Evolutionary conservation across 2,329 filamentous ascomycete species (phyloP).

Genomic region (Penicillium janthinellum): DNA sequence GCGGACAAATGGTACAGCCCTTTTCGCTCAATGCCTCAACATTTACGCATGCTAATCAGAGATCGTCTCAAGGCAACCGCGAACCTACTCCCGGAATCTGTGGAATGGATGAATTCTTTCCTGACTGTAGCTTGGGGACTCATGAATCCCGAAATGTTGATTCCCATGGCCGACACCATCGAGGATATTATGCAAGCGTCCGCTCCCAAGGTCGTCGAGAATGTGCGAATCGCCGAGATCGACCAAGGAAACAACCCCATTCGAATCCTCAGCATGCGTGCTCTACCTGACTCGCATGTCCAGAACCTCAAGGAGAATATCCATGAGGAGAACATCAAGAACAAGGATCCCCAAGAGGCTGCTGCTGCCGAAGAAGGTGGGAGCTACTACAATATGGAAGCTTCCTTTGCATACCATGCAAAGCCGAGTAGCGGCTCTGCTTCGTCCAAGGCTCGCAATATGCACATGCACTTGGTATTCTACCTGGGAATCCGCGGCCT

Average conservation of each 20-base stretch:
- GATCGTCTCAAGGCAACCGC: slow-evolving; percentile 62
- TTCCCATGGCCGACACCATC: slow-evolving; percentile 85
- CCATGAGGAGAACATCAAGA: slow-evolving; percentile 74
- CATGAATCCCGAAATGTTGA: slow-evolving; percentile 93
- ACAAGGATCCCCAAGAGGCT: slow-evolving; percentile 81
- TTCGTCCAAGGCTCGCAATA: slow-evolving; percentile 84
- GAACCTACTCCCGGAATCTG: slow-evolving; percentile 89
- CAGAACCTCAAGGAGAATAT: slow-evolving; percentile 79
- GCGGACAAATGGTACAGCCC: slow-evolving; percentile 69
- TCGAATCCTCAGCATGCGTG: slow-evolving; percentile 81
- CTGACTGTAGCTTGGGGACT: slow-evolving; percentile 84
- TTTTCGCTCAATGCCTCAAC: background rate
- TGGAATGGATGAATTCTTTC: slow-evolving; percentile 94
- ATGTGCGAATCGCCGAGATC: slow-evolving; percentile 92
- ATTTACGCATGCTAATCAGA: background rate
- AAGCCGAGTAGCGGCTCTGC: slow-evolving; percentile 70
- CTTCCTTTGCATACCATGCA: slow-evolving; percentile 88
- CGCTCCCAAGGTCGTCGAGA: slow-evolving; percentile 86
- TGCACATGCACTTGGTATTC: slow-evolving; percentile 96
- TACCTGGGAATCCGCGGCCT: slow-evolving; percentile 88
- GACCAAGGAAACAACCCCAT: slow-evolving; percentile 90
- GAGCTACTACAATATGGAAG: slow-evolving; percentile 90
- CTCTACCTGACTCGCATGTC: slow-evolving; percentile 80
- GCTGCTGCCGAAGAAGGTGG: slow-evolving; percentile 88
- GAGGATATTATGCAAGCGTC: slow-evolving; percentile 98